phyloP scores from a whole-genome alignment of 2,329 filamentous ascomycete genomes.

The Sclerotiophoma versabilis region DNA sequence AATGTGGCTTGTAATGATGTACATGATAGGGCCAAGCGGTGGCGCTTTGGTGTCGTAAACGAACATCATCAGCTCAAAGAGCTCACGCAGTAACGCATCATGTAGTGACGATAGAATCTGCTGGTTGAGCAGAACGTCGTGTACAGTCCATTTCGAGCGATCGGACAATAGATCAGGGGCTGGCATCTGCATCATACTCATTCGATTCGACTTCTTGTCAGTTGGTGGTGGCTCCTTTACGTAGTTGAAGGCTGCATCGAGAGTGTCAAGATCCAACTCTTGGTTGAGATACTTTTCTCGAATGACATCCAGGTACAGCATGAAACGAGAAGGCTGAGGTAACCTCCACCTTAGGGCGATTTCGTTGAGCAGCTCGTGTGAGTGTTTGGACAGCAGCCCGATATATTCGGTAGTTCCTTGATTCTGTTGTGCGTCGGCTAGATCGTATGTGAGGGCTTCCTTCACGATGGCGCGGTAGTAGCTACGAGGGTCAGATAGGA shows the following conservation, averaged over 20 bases:
- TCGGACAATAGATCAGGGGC: constrained; percentile 53
- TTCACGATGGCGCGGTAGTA: constrained; percentile 85
- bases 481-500: constrained; percentile 80
- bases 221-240: constrained; percentile 76
- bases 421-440: constrained; percentile 56
- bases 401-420: constrained; percentile 59
- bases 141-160: constrained; percentile 58
- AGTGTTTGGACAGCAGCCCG: constrained; percentile 73
- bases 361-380: constrained; percentile 83
- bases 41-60: constrained; percentile 91
- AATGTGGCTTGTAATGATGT: constrained; percentile 82
- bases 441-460: constrained; percentile 72
- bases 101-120: constrained; percentile 77
- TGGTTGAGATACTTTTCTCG: constrained; percentile 85
- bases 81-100: constrained; percentile 82
- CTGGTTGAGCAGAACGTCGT: constrained; percentile 68
- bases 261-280: constrained; percentile 78
- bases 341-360: constrained; percentile 88
- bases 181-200: constrained; percentile 49
- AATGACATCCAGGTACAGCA: constrained; percentile 84
- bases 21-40: constrained; percentile 79
- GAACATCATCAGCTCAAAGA: constrained; percentile 85
- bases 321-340: constrained; percentile 78
- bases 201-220: constrained; percentile 66
- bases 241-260: constrained; percentile 84